Conservation (phyloP, 2,329 filamentous ascomycete genomes). For the Talaromyces islandicus region DNA sequence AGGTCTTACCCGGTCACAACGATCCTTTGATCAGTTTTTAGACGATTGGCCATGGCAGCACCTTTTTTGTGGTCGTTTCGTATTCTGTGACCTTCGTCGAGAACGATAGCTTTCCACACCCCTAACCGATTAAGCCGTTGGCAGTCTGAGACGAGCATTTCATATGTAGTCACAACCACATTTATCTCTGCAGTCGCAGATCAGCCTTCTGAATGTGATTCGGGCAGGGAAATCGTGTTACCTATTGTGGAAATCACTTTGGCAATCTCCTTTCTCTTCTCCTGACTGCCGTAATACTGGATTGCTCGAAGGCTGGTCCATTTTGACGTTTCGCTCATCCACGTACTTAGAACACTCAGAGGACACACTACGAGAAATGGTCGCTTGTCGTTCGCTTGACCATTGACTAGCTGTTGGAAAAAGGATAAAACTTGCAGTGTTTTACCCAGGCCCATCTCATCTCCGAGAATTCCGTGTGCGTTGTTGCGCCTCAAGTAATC, state of each 20-base stretch:
- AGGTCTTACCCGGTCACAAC: slow-evolving; percentile 40
- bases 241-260: slow-evolving; percentile 11
- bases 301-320: slow-evolving; percentile 45
- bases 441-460: slow-evolving; percentile 29
- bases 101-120: slow-evolving; percentile 47
- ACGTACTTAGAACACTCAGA: slow-evolving; percentile 45
- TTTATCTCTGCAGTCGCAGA: slow-evolving; percentile 10
- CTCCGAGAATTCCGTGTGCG: slow-evolving; percentile 20
- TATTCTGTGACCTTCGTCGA: slow-evolving; percentile 51
- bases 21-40: slow-evolving; percentile 45
- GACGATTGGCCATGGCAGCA: slow-evolving; percentile 35
- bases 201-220: neutral
- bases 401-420: slow-evolving; percentile 44
- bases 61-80: slow-evolving; percentile 44
- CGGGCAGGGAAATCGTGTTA: neutral
- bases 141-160: slow-evolving; percentile 41
- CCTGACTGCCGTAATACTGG: slow-evolving; percentile 42
- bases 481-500: slow-evolving; percentile 29
- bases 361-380: slow-evolving; percentile 43
- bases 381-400: slow-evolving; percentile 10
- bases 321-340: slow-evolving; percentile 42
- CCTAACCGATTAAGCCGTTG: slow-evolving; percentile 47
- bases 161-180: slow-evolving; percentile 47
- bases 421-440: slow-evolving; percentile 29
- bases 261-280: slow-evolving; percentile 30